Evolutionary conservation across 2,329 filamentous ascomycete species (phyloP), one percentile per base, ranked within the genome.

Genomic region (Fusarium annulatum): DNA sequence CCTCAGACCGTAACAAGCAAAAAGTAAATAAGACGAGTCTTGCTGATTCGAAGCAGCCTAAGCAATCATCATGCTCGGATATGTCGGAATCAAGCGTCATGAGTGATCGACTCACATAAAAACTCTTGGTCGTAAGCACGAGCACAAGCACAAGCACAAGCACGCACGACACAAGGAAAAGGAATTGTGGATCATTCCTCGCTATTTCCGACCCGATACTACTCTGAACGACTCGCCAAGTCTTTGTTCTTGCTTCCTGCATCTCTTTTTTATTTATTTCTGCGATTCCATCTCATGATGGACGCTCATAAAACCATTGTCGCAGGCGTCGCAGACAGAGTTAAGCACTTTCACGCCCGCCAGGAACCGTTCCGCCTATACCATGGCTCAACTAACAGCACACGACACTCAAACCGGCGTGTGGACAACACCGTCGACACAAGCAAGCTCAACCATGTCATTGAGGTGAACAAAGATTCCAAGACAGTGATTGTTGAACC

Each of bases 321-420:
- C n/a, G 69, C 79, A 23, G 76, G 78, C 60, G 83, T 89, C 52
- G 82, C 86, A 0, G 76, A 80, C 38, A 81, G 84, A 28, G 82
- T 88, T 38, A 80, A 80, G 65, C 77, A 83, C 9, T 88, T 89
- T 73, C 79, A 85, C 59, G 77, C 80, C 6, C 79, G 75, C 12
- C 80, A 83, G 65, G 80, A 84, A 78, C 88, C 91, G 5, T 95
- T 93, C 81, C 88, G 92, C n/a, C 91, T 95, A 78, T 93, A 90
- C 76, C 93, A 95, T 82, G 93, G 93, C 69, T 90, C 91, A 1
- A 94, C 93, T 33, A 94, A 94, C 83, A 93, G 90, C 81, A 95
- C 93, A 42, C 90, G 93, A 12, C 86, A 87, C 33, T 86, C 86
- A 12, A 82, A 84, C 26, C 85, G 85, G 36, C 81, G 81, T 51